Base-by-base conservation (phyloP, 257 asterid species). In the Solanum sejunctum region DNA sequence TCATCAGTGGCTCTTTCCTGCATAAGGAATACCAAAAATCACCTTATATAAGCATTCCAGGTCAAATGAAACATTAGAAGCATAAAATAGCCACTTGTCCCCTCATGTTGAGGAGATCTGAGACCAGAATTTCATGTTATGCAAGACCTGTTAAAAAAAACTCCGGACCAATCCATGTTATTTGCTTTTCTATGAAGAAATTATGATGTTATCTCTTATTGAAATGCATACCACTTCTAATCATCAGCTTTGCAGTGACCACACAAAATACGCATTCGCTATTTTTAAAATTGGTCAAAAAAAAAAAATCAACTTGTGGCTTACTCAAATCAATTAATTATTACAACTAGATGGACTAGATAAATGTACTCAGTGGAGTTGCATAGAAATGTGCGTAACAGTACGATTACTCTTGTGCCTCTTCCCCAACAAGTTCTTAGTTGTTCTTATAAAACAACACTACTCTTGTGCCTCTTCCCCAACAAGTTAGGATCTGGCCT, bases 1-100 rank as follows among this genome's bases (percentile, higher is more conserved):
- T 93, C 95, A 82, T 92, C 92, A 39, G 91, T 90, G 83, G 87
- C 55, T 86, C 77, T 89, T 87, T 92, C 98, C 99, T 97, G 87
- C 90, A 87, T 52, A 41, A 70, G 57, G 8, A 69, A 51, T n/a
- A 54, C 70, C 60, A 55, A 43, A 54, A 52, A 20, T 52, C 39
- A 32, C 80, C 36, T 43, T 11, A 26, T 52, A 51, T 78, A 16
- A 52, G 17, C 28, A 28, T 54, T 78, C 63, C 41, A 78, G 28
- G 64, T 52, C 47, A 78, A 78, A 52, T 1, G 45, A 49, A 21
- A 16, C 82, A 75, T 21, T 21, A 49, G 82, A 73, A 45, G 60
- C 61, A 75, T 60, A 49, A 43, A 57, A 56, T 10, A 72, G 16
- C 16, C 39, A 21, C 36, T 47, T 36, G 26, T 28, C 21, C 41